Evolutionary conservation across 768 basidiomycete species (phyloP), one percentile per base, ranked within the genome.

Genomic region (Lepiota brunneoincarnata): DNA sequence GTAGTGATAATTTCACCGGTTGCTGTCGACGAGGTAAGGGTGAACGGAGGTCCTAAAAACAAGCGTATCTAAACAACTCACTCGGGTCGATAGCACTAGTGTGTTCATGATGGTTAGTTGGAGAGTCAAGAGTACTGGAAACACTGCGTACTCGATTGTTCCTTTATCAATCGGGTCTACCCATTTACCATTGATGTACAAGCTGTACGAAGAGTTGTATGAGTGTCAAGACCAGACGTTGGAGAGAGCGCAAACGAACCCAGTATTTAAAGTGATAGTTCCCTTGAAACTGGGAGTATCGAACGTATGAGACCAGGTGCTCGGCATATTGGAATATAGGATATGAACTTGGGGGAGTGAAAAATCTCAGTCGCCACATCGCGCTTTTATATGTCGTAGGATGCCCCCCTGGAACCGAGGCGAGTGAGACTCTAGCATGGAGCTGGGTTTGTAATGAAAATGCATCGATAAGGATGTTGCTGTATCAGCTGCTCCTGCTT

Each of bases 281-380:
- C 82, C 84, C 67, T 81, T 86, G 81, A 69, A 87, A 56, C 71
- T 57, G 40, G 70, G 71, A 9, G 77, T 79, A 44, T 84, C 67
- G 59, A 85, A 86, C n/a, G 72, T 67, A 69, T 85, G 67, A 3
- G 68, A 63, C 58, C 72, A 74, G n/a, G 68, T 70, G 11, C 63
- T 57, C 42, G 73, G 63, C 74, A 76, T 76, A 36, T 6, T 36
- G n/a, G n/a, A n/a, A n/a, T n/a, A n/a, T n/a, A n/a, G 35, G n/a
- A n/a, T n/a, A n/a, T n/a, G n/a, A n/a, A n/a, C n/a, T n/a, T n/a
- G n/a, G n/a, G n/a, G n/a, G n/a, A n/a, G n/a, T n/a, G n/a, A n/a
- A n/a, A n/a, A n/a, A n/a, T n/a, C n/a, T n/a, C n/a, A n/a, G n/a
- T n/a, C n/a, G n/a, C n/a, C n/a, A n/a, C n/a, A n/a, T n/a, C n/a